These are phyloP conservation scores for Exophiala sp. DNA, from an alignment of 2,329 filamentous ascomycete species.

Conservation along the genomic window DNA sequence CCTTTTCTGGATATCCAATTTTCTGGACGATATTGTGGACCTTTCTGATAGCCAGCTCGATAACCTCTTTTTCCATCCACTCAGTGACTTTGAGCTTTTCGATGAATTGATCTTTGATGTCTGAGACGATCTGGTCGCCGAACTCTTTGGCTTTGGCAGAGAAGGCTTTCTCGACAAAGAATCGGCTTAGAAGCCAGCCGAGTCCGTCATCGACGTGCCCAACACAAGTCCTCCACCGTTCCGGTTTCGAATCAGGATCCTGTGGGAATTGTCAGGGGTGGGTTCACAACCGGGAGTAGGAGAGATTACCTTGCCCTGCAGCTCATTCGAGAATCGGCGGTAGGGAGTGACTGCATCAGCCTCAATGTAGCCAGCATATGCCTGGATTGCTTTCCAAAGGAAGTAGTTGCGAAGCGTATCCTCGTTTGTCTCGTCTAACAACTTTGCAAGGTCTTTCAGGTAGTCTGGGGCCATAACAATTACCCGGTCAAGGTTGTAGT, in stretches of 20 bases:
- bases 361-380: constrained; percentile 51
- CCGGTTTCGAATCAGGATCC: constrained; percentile 55
- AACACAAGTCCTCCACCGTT: constrained; percentile 63
- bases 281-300: not conserved
- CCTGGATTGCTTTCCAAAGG: constrained; percentile 57
- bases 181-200: constrained; percentile 63
- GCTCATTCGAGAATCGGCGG: constrained; percentile 53
- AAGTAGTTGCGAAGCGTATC: constrained; percentile 58
- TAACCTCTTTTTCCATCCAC: constrained; percentile 61
- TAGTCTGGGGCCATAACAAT: constrained; percentile 58
- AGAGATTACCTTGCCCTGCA: constrained; percentile 47
- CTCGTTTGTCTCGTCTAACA: constrained; percentile 50
- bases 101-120: constrained; percentile 62
- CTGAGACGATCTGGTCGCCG: constrained; percentile 62
- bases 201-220: constrained; percentile 52
- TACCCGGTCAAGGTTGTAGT: constrained; percentile 48
- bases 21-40: constrained; percentile 62
- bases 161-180: constrained; percentile 65
- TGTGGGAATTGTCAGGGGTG: not conserved
- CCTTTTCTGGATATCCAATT: constrained; percentile 58
- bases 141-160: constrained; percentile 57
- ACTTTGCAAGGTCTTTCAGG: constrained; percentile 51
- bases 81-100: constrained; percentile 53
- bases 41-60: constrained; percentile 56
- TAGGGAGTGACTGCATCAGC: constrained; percentile 56